These are phyloP conservation scores for Fusarium transvaalense DNA, from an alignment of 2,329 filamentous ascomycete genomes.

Conservation along the genomic window DNA sequence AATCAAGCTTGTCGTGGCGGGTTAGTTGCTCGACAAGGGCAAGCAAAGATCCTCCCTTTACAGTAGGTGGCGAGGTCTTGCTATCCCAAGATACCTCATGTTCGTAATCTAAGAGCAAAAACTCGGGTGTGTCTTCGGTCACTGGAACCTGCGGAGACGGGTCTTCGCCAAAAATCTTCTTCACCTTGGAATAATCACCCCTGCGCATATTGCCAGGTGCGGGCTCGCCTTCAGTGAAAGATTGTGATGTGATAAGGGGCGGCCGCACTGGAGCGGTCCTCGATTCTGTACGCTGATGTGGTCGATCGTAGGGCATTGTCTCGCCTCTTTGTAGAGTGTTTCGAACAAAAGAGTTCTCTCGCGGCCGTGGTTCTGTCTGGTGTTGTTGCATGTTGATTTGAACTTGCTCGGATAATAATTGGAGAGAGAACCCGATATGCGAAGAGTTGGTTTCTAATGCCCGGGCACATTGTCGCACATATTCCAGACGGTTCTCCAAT, in stretches of 20 bases:
- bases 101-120: slow-evolving; percentile 87
- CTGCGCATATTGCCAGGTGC: slow-evolving; percentile 66
- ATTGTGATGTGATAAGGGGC: slow-evolving; percentile 67
- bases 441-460: slow-evolving; percentile 88
- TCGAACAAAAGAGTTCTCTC: slow-evolving; percentile 62
- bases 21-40: slow-evolving; percentile 96
- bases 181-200: slow-evolving; percentile 73
- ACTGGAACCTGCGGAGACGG: slow-evolving; percentile 65
- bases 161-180: slow-evolving; percentile 75
- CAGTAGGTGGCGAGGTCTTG: slow-evolving; percentile 78
- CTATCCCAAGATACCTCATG: slow-evolving; percentile 89
- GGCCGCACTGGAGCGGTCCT: slow-evolving; percentile 60
- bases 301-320: slow-evolving; percentile 66
- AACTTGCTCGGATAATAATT: slow-evolving; percentile 86
- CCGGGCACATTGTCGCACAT: slow-evolving; percentile 80
- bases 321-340: slow-evolving; percentile 69
- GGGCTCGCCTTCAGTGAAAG: slow-evolving; percentile 72
- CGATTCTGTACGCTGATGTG: slow-evolving; percentile 70
- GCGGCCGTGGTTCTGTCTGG: slow-evolving; percentile 55
- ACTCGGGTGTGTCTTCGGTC: slow-evolving; percentile 84
- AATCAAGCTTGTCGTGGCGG: slow-evolving; percentile 93
- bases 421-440: slow-evolving; percentile 88
- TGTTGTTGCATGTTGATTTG: slow-evolving; percentile 66
- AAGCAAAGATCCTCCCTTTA: slow-evolving; percentile 90
- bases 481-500: slow-evolving; percentile 85